Base-by-base conservation (phyloP, 495 filamentous ascomycete species). In the Podospora australis region DNA sequence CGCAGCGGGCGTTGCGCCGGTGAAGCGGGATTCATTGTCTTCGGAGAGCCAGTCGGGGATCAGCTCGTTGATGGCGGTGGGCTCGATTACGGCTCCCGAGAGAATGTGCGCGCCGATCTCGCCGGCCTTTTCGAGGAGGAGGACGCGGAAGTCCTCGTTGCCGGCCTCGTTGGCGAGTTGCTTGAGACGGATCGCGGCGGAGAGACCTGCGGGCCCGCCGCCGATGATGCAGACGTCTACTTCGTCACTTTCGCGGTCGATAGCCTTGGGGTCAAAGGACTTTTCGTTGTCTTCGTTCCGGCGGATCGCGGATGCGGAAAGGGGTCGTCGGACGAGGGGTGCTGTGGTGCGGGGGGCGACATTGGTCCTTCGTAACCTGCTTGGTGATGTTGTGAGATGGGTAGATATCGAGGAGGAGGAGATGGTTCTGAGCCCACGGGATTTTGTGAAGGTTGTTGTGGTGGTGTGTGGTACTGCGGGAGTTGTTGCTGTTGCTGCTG, bases 201-300 rank as follows among this genome's bases (percentile, higher is more conserved):
- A 81, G 50, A 99, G 78, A 50, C 92, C 92, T 43, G 92, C 87
- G 39, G 92, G 92, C 24, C 92, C 90, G 59, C 91, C 92, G 58
- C 92, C 92, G 29, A 99, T 80, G 64, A 99, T 97, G 60, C 88
- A 95, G 8, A 97, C 91, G 69, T 97, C 92, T 17, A 97, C 92
- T 64, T 95, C 69, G 56, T 97, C 92, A 44, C 78, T 86, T 68
- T 97, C 92, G 48, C 92, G 81, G 39, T 96, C 88, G 44, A 87
- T 67, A 50, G 78, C 72, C 26, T 72, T 72, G 6, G 84, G 84
- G 62, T 95, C 86, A 52, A 90, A 88, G 38, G 72, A 57, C 8
- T 84, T 82, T 48, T 86, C 73, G 34, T 39, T 61, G 35, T 70
- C 55, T 48, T 74, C 72, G 26, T 42, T 74, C 68, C 34, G 78